Conservation (phyloP, 805 yeast genomes). For the Tetrapisispora iriomotensis region DNA sequence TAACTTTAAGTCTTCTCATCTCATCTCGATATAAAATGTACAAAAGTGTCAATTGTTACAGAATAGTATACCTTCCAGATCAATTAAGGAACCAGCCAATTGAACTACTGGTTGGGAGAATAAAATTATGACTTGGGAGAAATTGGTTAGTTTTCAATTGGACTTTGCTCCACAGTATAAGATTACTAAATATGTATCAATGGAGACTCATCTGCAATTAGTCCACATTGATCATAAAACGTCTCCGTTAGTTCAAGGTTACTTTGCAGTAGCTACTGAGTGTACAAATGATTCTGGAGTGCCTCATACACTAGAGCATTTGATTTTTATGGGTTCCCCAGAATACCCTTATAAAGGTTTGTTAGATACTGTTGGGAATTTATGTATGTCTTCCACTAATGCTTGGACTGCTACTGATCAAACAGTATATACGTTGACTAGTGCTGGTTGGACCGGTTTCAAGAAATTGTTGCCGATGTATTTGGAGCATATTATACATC, state of each 20-base stretch:
- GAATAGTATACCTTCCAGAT: too few species aligned
- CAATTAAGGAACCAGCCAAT: too few species aligned
- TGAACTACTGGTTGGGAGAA: too few species aligned
- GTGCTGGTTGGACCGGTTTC: slow-evolving; percentile 97
- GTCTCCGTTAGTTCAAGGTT: slow-evolving; percentile 86
- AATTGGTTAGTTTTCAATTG: slow-evolving; percentile 45
- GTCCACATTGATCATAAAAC: slow-evolving; percentile 62
- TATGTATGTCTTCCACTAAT: slow-evolving; percentile 77
- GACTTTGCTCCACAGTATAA: slow-evolving; percentile 62
- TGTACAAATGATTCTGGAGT: slow-evolving; percentile 78
- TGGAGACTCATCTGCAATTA: slow-evolving; percentile 72
- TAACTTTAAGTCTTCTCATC: too few species aligned
- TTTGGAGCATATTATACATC: slow-evolving; percentile 75
- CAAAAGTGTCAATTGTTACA: too few species aligned
- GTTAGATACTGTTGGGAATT: slow-evolving; percentile 75
- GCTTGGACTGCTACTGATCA: slow-evolving; percentile 98
- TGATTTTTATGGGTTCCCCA: slow-evolving; percentile 88
- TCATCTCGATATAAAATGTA: too few species aligned
- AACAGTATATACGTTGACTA: slow-evolving; percentile 81
- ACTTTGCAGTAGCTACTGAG: slow-evolving; percentile 92
- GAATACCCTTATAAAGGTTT: slow-evolving; percentile 87
- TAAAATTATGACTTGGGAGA: slow-evolving; percentile 34
- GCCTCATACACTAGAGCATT: slow-evolving; percentile 93
- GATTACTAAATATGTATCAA: slow-evolving; percentile 68
- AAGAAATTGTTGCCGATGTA: slow-evolving; percentile 75